These are phyloP conservation scores for Babesia bigemina DNA, from an alignment of 169 alveolate species.

Conservation along the genomic window DNA sequence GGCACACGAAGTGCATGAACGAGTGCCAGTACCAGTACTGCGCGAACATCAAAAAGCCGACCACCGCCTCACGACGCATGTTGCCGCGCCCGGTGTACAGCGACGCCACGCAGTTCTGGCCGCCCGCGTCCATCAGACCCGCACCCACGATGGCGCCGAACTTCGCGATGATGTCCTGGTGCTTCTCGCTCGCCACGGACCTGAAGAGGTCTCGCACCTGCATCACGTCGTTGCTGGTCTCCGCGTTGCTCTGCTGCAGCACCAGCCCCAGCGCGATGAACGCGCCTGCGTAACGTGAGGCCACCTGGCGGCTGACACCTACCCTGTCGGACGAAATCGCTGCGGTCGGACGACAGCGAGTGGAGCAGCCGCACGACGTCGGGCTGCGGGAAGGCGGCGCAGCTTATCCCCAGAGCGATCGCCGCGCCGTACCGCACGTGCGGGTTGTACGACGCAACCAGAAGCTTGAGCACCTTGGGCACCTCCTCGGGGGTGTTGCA, in stretches of 20 bases:
- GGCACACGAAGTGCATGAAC: slow-evolving; percentile 88
- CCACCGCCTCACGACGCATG: slow-evolving; percentile 90
- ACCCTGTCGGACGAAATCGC: slow-evolving; percentile 97
- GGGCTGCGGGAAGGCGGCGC: slow-evolving; percentile 92
- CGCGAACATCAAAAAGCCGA: slow-evolving; percentile 91
- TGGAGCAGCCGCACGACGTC: slow-evolving; percentile 91
- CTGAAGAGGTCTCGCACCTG: slow-evolving; percentile 81
- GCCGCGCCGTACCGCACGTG: slow-evolving; percentile 99
- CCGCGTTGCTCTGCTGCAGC: slow-evolving; percentile 87
- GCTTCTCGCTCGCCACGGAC: slow-evolving; percentile 89
- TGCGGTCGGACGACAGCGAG: slow-evolving; percentile 91
- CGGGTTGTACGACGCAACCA: slow-evolving; percentile 95
- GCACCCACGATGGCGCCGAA: slow-evolving; percentile 93
- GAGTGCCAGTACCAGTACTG: slow-evolving; percentile 99
- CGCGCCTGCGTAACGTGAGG: slow-evolving; percentile 75
- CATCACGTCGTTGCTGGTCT: slow-evolving; percentile 83
- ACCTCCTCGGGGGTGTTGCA: slow-evolving; percentile 84
- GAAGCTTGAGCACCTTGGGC: slow-evolving; percentile 88
- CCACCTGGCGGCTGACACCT: slow-evolving; percentile 13
- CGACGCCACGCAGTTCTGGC: slow-evolving; percentile 68
- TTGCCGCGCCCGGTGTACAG: slow-evolving; percentile 57
- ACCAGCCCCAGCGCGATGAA: slow-evolving; percentile 86
- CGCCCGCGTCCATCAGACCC: slow-evolving; percentile 94
- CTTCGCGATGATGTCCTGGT: slow-evolving; percentile 93
- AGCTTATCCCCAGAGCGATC: slow-evolving; percentile 95